A percentile compares a stretch with the other conserved stretches of the same genome.
phyloP scores from a whole-genome alignment of 306 rosid species.

The Prunus persica region DNA sequence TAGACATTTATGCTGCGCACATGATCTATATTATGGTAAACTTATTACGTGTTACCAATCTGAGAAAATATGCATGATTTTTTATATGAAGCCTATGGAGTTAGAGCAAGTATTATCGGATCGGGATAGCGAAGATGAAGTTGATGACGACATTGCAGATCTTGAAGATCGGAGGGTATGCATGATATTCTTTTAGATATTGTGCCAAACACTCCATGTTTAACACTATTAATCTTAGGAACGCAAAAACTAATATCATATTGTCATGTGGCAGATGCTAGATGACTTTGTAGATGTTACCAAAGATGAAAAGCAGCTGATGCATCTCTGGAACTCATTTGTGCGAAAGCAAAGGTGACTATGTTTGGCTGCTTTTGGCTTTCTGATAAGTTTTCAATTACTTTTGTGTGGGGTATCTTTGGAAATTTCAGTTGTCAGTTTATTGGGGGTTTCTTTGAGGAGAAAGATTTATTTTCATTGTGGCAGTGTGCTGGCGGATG shows the following conservation, averaged over 20 bases:
- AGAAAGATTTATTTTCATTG: not conserved
- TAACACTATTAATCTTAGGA: not conserved
- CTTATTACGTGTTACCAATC: not conserved
- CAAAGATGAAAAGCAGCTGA: constrained; percentile 87
- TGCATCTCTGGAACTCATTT: constrained; percentile 99
- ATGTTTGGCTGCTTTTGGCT: constrained; percentile 17
- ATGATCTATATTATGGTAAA: not conserved
- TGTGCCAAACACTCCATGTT: not conserved
- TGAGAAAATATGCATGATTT: not conserved
- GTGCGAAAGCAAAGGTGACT: constrained; percentile 87
- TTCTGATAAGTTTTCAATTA: not conserved
- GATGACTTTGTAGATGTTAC: constrained; percentile 99
- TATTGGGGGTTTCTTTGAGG: constrained; percentile 3
- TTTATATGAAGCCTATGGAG: constrained; percentile 75
- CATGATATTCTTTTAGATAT: constrained; percentile 13
- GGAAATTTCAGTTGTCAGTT: not conserved
- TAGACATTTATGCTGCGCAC: not conserved
- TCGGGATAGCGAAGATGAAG: constrained; percentile 90
- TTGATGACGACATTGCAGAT: constrained; percentile 88
- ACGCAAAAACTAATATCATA: constrained; percentile 23
- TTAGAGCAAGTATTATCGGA: constrained; percentile 84
- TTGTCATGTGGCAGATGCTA: constrained; percentile 76
- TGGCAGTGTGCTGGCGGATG: constrained; percentile 93
- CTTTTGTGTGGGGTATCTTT: constrained; percentile 2
- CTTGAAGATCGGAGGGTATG: constrained; percentile 96